These are phyloP conservation scores for Sporodiniella umbellata DNA, from an alignment of 371 early-diverging fungal species.

Conservation along the genomic window DNA sequence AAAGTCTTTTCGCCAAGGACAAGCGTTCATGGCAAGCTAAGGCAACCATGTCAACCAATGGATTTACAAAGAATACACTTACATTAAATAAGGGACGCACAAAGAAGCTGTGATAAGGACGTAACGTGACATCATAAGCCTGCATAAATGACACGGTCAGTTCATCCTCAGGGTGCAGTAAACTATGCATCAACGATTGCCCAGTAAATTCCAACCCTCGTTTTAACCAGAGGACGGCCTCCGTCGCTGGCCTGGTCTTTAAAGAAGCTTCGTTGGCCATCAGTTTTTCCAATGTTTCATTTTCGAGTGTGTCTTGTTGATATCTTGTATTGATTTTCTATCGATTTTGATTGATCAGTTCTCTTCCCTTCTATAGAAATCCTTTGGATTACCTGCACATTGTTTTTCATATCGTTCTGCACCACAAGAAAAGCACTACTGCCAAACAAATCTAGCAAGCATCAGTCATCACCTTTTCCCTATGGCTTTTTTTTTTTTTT, in stretches of 20 bases:
- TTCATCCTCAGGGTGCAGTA: slow-evolving; percentile 72
- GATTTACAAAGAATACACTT: too few species aligned
- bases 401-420: slow-evolving; percentile 87
- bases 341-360: neutral
- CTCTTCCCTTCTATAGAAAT: neutral
- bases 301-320: slow-evolving; percentile 56
- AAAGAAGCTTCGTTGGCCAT: slow-evolving; percentile 70
- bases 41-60: too few species aligned
- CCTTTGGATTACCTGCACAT: slow-evolving; percentile 56
- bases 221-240: slow-evolving; percentile 92
- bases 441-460: slow-evolving; percentile 58
- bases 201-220: slow-evolving; percentile 89
- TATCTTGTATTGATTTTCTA: slow-evolving; percentile 83
- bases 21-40: slow-evolving; percentile 94
- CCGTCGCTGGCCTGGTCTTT: slow-evolving; percentile 80
- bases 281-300: slow-evolving; percentile 80
- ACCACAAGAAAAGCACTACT: slow-evolving; percentile 79
- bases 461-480: neutral
- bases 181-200: slow-evolving; percentile 69
- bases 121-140: slow-evolving; percentile 80
- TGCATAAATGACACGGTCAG: slow-evolving; percentile 77
- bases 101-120: slow-evolving; percentile 78
- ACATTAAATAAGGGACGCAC: slow-evolving; percentile 81
- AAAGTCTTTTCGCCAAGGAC: slow-evolving; percentile 87
- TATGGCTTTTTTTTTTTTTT: slow-evolving; percentile 10